phyloP scores from a whole-genome alignment of 495 filamentous ascomycete species.

The Apodospora peruviana region DNA sequence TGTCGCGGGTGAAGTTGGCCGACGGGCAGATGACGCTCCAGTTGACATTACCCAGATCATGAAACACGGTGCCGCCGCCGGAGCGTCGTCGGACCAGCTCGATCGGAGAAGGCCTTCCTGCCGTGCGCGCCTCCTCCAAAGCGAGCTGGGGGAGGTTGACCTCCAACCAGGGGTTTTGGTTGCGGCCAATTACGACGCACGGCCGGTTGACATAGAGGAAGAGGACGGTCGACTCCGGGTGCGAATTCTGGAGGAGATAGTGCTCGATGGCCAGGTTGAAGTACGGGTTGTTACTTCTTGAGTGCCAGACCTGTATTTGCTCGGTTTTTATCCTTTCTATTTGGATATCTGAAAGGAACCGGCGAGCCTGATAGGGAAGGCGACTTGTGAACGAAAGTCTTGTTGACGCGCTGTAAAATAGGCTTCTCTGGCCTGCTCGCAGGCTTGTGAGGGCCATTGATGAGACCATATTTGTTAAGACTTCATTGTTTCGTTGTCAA shows the following conservation, averaged over 20 bases:
- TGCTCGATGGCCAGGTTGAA: constrained; percentile 96
- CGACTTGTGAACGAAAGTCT: no score
- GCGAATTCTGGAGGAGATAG: constrained; percentile 69
- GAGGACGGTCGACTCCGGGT: constrained; percentile 64
- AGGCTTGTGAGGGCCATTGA: neutral
- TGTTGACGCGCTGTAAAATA: no score
- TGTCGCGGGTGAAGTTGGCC: constrained; percentile 68
- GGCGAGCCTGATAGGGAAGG: neutral
- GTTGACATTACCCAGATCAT: constrained; percentile 88
- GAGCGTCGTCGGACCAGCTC: constrained; percentile 74
- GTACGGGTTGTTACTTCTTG: constrained; percentile 67
- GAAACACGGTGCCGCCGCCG: constrained; percentile 90
- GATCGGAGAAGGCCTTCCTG: constrained; percentile 17
- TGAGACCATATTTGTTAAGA: neutral
- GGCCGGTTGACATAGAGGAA: constrained; percentile 86
- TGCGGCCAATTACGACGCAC: constrained; percentile 84
- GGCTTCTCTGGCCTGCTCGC: neutral
- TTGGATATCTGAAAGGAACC: neutral
- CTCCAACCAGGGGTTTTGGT: constrained; percentile 97
- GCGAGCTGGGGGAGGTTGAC: constrained; percentile 53
- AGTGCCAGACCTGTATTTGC: constrained; percentile 64
- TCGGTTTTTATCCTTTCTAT: constrained; percentile 1
- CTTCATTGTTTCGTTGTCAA: no score
- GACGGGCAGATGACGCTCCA: constrained; percentile 85
- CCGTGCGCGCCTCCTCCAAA: neutral